Base-by-base conservation (phyloP, 2,329 filamentous ascomycete genomes). In the Tolypocladium amazonense region DNA sequence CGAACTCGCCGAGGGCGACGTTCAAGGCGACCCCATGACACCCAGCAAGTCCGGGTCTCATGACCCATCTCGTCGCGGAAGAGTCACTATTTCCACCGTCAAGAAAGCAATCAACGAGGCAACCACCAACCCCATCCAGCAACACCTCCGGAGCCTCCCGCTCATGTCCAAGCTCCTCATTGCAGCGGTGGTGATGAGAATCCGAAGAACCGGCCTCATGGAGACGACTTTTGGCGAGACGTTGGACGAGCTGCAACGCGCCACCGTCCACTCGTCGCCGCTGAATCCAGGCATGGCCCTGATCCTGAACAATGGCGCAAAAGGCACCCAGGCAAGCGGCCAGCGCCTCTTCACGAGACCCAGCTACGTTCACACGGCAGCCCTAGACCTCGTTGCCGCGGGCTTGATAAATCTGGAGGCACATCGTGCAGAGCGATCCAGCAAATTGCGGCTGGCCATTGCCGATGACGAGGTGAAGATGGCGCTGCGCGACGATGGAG, bases 71-170 rank as follows among this genome's bases (percentile, higher is more conserved):
- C 67, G 66, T n/a, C 66, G 67, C 14, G 69, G 75, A 60, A 83
- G 87, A 57, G 94, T 99, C 47, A 97, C 92, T 1, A 97, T 97
- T 68, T 86, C 89, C 58, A 97, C 91, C 4, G 89, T 97, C 72
- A 96, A 96, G 73, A 87, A 90, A 69, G 94, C 94, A 41, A 97
- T 99, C 73, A 90, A 89, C 68, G 94, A 99, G 76, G 92, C 93
- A 6, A 97, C 93, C 0, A 92, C 89, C 4, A 96, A 90, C 60
- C 94, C 94, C 2, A 79, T 97, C 60, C 93, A 97, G 70, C 90
- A 94, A 71, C 92, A 92, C 69, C 82, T 99, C 41, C 88, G 91
- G 56, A 83, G 86, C 23, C 82, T 97, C 27, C 90, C 94, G 0
- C 81, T 97, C 50, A 83, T 87, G 33, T 87, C 88, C 15, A 97